Conservation (phyloP, 208 protist genomes). For the Trichomonas vaginalis region DNA sequence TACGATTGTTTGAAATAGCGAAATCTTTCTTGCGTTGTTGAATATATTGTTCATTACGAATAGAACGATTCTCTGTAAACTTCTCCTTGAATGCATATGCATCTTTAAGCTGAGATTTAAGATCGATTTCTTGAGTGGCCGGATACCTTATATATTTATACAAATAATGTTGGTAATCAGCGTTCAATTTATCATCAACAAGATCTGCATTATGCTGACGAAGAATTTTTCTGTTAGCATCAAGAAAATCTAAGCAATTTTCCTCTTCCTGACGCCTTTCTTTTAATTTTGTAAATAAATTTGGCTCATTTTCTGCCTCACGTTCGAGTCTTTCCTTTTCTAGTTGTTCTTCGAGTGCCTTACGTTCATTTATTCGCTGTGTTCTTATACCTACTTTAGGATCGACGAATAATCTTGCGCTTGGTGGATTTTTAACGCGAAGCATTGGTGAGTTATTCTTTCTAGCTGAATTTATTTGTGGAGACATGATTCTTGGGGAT, state of each 20-base stretch:
- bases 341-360: neutral
- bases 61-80: neutral
- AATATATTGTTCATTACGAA: constrained; percentile 5
- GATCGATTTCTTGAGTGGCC: neutral
- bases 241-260: neutral
- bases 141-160: neutral
- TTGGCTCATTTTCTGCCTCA: neutral
- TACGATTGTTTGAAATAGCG: neutral
- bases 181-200: neutral
- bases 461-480: no score
- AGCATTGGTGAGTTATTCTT: no score
- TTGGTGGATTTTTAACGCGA: neutral
- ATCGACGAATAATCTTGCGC: neutral
- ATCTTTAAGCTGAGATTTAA: neutral
- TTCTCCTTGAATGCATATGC: neutral
- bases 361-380: neutral
- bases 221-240: neutral
- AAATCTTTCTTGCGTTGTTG: neutral
- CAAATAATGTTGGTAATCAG: neutral
- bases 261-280: neutral
- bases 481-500: no score
- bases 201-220: neutral
- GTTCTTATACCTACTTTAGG: neutral
- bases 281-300: neutral
- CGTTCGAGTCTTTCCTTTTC: neutral